Base-by-base conservation (phyloP, 2,329 filamentous ascomycete species). In the Salinomyces thailandicus region DNA sequence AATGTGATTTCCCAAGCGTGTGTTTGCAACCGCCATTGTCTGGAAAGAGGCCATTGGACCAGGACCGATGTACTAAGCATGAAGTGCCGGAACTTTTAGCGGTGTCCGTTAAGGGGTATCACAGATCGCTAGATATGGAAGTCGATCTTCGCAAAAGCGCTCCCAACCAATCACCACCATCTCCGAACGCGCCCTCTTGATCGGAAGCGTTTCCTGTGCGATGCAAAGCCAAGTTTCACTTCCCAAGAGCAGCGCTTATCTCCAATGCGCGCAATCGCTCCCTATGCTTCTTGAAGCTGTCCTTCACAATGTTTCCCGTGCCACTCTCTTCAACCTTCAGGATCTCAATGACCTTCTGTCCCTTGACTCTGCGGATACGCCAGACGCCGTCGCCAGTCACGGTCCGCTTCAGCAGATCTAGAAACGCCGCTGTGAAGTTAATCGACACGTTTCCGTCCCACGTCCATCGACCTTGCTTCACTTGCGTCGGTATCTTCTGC, bases 381-480 rank as follows among this genome's bases (percentile, higher is more conserved):
- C 85, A 96, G 2, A 93, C 78, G 0, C 85, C 85, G 26, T 84
- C 81, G 9, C 35, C 49, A 5, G 58, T 66, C 5, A 78, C 75
- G 14, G 79, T 75, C 1, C 67, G 16, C 36, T 47, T 52, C 30
- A 55, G 38, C 20, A 52, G 53, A 6, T 79, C 77, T 12, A 96
- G 61, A 49, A 96, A 84, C 0, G 64, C 69, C 1, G 75, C 77
- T 1, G 85, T 77, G 62, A 95, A 95, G 50, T 93, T 94, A 54
- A 96, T 91, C 55, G 87, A 95, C 47, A 82, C 74, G 54, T 95
- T 89, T 13, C 85, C 89, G 62, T 96, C 84, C 91, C 91, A 98
- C 31, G 73, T 75, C 2, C 68, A 68, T 18, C 73, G 74, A 0
- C 79, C 77, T 36, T 74, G 70, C 50, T 80, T 77, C 11, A 93